phyloP scores from a whole-genome alignment of 2,329 filamentous ascomycete genomes.

The Botrytis sinoallii region DNA sequence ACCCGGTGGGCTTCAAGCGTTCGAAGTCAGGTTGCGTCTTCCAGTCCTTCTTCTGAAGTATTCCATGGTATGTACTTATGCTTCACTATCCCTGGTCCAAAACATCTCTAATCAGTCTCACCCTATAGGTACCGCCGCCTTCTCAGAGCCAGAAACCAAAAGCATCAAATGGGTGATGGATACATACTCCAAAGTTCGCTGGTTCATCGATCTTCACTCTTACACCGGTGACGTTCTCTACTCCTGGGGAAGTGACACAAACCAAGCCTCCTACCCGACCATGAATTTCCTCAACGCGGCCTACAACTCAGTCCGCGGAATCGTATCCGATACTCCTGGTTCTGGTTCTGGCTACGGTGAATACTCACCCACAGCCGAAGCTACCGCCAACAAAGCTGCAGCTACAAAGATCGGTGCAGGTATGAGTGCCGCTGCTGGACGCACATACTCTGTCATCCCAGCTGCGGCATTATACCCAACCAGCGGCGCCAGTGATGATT shows the following conservation, averaged over 20 bases:
- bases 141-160: slow-evolving; percentile 56
- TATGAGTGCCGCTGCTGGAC: slow-evolving; percentile 43
- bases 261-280: slow-evolving; percentile 44
- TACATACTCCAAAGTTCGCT: slow-evolving; percentile 48
- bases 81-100: neutral
- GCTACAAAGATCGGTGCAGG: slow-evolving; percentile 40
- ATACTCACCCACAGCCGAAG: slow-evolving; percentile 43
- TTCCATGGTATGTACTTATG: slow-evolving; percentile 40
- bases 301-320: slow-evolving; percentile 51
- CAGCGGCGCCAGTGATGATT: slow-evolving; percentile 47
- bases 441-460: slow-evolving; percentile 42
- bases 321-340: slow-evolving; percentile 41
- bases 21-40: slow-evolving; percentile 42
- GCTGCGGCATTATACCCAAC: slow-evolving; percentile 46
- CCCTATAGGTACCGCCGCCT: slow-evolving; percentile 44
- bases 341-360: slow-evolving; percentile 43
- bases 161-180: slow-evolving; percentile 53
- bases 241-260: slow-evolving; percentile 55
- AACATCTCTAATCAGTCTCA: neutral
- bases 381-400: slow-evolving; percentile 37
- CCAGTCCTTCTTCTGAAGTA: slow-evolving; percentile 23
- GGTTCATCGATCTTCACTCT: slow-evolving; percentile 59
- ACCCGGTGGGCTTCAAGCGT: slow-evolving; percentile 43
- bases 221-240: slow-evolving; percentile 52
- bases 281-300: slow-evolving; percentile 53